phyloP scores from a whole-genome alignment of 2,329 filamentous ascomycete species.

The Saccharata proteae region DNA sequence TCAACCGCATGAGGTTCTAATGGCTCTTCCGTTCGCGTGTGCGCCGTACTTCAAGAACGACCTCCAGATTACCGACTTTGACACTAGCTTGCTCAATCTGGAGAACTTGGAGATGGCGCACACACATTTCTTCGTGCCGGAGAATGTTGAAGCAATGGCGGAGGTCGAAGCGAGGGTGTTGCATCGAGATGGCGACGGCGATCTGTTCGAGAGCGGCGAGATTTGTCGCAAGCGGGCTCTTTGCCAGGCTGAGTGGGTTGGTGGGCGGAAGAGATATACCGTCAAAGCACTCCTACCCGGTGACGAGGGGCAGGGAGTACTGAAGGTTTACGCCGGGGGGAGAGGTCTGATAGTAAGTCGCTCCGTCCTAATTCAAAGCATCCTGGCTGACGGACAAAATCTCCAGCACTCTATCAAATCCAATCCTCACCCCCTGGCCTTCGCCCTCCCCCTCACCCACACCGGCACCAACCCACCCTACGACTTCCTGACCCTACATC shows the following conservation, averaged over 20 bases:
- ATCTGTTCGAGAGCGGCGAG: slow-evolving; percentile 87
- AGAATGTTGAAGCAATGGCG: slow-evolving; percentile 82
- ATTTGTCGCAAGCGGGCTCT: slow-evolving; percentile 73
- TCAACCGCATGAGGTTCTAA: slow-evolving; percentile 70
- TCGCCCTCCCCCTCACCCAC: slow-evolving; percentile 82
- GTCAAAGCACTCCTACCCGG: slow-evolving; percentile 85
- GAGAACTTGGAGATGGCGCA: slow-evolving; percentile 93
- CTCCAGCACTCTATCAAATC: slow-evolving; percentile 75
- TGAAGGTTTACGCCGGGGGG: slow-evolving; percentile 90
- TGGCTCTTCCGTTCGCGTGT: slow-evolving; percentile 75
- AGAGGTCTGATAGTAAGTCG: slow-evolving; percentile 66
- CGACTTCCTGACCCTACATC: slow-evolving; percentile 84
- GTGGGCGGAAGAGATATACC: slow-evolving; percentile 78
- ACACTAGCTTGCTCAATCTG: slow-evolving; percentile 73
- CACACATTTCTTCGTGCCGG: slow-evolving; percentile 73
- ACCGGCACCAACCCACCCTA: slow-evolving; percentile 87
- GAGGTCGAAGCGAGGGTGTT: slow-evolving; percentile 81
- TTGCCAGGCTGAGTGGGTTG: slow-evolving; percentile 83
- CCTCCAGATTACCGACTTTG: slow-evolving; percentile 75
- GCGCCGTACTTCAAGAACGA: slow-evolving; percentile 78
- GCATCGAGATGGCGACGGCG: slow-evolving; percentile 73
- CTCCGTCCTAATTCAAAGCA: no score
- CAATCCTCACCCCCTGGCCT: slow-evolving; percentile 82
- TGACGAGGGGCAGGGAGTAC: slow-evolving; percentile 74
- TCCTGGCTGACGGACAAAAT: not conserved